Conservation (phyloP, 176 grass and related monocot species). For the Triticum timopheevii region DNA sequence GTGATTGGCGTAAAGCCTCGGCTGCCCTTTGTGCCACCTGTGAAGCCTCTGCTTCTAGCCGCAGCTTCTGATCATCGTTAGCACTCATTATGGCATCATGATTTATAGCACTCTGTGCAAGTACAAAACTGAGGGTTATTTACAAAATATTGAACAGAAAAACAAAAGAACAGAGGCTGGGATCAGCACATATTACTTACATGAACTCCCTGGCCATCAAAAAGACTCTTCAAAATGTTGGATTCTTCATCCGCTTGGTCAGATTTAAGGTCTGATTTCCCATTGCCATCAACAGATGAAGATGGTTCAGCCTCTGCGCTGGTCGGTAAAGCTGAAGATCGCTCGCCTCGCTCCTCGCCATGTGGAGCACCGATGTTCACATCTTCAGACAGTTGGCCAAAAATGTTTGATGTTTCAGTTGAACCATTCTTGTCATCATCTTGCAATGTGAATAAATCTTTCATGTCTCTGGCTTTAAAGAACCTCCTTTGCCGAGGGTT, state of each 20-base stretch:
- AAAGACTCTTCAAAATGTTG: conserved; percentile 72
- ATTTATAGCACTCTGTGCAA: conserved; percentile 78
- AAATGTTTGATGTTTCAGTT: conserved; percentile 93
- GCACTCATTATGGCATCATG: conserved; percentile 92
- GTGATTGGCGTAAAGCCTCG: conserved; percentile 77
- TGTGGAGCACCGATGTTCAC: conserved; percentile 53
- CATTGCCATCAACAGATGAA: conserved; percentile 30
- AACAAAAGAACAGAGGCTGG: not conserved
- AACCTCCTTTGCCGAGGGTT: conserved; percentile 88
- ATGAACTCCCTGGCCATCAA: conserved; percentile 90
- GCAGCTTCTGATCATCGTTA: conserved; percentile 74
- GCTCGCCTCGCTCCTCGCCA: conserved; percentile 25
- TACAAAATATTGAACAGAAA: conserved; percentile 8
- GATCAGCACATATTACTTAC: conserved; percentile 38
- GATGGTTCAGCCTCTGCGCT: conserved; percentile 18
- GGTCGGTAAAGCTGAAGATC: conserved; percentile 16
- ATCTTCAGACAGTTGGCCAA: conserved; percentile 66
- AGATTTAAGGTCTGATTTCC: conserved; percentile 33
- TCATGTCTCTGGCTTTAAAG: conserved; percentile 96
- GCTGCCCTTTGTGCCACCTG: conserved; percentile 84
- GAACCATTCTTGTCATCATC: conserved; percentile 19
- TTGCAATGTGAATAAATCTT: conserved; percentile 79
- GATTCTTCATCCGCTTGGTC: conserved; percentile 52
- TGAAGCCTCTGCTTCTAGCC: conserved; percentile 73
- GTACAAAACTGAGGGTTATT: not conserved